Base-by-base conservation (phyloP, 2,329 filamentous ascomycete species). In the Cordyceps militaris region DNA sequence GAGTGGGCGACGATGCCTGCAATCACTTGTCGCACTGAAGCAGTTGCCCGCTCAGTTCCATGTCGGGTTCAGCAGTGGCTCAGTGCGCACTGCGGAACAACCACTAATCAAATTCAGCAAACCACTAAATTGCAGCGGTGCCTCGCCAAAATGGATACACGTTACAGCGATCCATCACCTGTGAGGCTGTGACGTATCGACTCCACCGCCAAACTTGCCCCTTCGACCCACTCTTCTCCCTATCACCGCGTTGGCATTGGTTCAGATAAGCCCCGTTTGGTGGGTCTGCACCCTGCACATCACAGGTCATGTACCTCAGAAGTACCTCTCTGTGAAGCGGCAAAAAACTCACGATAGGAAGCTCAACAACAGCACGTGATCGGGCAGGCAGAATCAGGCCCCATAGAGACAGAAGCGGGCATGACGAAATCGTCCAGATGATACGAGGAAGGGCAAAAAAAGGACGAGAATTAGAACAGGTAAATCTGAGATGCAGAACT, bases 201-300 rank as follows among this genome's bases (percentile, higher is more conserved):
- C 34, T 40, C 49, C 49, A 42, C 24, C 10, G 24, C n/a, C 10
- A 13, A 21, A 23, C n/a, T 7, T 5, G 16, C 34, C 49, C 24
- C 34, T 40, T 11, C 24, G 2, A 19, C 34, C 46, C 30, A 34
- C 46, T 16, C 23, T 19, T 23, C 4, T n/a, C 19, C n/a, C 50
- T 54, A 54, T 54, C 51, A 38, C 13, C 16, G 26, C 26, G 38
- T 38, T 54, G 11, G 38, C n/a, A 54, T 54, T 54, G 51, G 51
- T 38, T 13, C 7, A 34, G 51, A 42, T 40, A 40, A 52, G 49
- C 14, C 24, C 24, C 24, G 19, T 9, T 42, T 19, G 38, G 5
- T 19, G 8, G 8, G 38, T 23, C 30, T 19, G 26, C 26, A 47
- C 44, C 44, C 44, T 30, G 16, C 36, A n/a, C 48, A 8, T 28